phyloP scores from a whole-genome alignment of 805 yeast species.

The Metschnikowia corniflorae region DNA sequence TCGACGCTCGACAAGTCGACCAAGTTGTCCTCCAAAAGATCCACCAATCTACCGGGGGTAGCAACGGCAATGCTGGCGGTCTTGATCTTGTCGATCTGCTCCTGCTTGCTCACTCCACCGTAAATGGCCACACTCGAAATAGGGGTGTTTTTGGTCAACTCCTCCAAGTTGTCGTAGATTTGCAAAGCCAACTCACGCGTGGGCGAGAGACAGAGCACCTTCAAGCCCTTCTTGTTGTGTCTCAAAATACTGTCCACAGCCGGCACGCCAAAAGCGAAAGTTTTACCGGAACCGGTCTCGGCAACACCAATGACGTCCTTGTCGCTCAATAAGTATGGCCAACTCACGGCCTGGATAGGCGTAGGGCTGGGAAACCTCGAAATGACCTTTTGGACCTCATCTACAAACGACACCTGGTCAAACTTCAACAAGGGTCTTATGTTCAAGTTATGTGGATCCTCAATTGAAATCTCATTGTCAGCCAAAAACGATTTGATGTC shows the following conservation, averaged over 20 bases:
- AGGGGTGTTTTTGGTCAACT: slow-evolving; percentile 57
- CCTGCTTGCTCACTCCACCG: slow-evolving; percentile 97
- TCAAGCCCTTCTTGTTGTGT: slow-evolving; percentile 48
- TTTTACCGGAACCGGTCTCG: slow-evolving; percentile 97
- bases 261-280: slow-evolving; percentile 96
- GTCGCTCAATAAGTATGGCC: slow-evolving; percentile 83
- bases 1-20: slow-evolving; percentile 63
- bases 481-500: slow-evolving; percentile 61
- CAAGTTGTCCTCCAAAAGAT: slow-evolving; percentile 84
- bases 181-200: slow-evolving; percentile 97
- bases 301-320: slow-evolving; percentile 96
- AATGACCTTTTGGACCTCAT: slow-evolving; percentile 56
- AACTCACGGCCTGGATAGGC: slow-evolving; percentile 90
- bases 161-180: slow-evolving; percentile 76
- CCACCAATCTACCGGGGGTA: slow-evolving; percentile 96
- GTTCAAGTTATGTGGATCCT: slow-evolving; percentile 54
- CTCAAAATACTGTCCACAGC: slow-evolving; percentile 71
- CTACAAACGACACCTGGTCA: slow-evolving; percentile 49
- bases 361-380: slow-evolving; percentile 84
- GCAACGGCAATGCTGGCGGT: slow-evolving; percentile 83
- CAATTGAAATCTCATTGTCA: slow-evolving; percentile 75
- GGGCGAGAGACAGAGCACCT: slow-evolving; percentile 87
- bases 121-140: slow-evolving; percentile 80
- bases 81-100: slow-evolving; percentile 69
- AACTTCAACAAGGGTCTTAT: slow-evolving; percentile 72